Base-by-base conservation (phyloP, 2,329 filamentous ascomycete genomes). In the Penicillium sp. region DNA sequence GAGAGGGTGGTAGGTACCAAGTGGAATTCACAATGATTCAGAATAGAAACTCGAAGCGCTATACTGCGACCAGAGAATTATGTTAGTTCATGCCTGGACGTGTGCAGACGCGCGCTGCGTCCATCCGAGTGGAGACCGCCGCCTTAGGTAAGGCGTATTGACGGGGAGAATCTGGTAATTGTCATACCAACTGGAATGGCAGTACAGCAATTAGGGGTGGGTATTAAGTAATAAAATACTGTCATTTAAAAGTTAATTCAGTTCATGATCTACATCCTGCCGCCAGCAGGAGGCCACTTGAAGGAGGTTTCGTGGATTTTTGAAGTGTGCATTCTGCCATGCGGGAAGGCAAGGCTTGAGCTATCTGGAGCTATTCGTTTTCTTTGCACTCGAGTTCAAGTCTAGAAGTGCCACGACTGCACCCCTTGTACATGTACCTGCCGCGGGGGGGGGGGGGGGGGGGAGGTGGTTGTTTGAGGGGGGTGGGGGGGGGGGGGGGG, bases 51-150 rank as follows among this genome's bases (percentile, higher is more conserved):
- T 17, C 37, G 22, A 34, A 55, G 15, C n/a, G 42, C 42, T 25
- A 55, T n/a, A n/a, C 38, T 45, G 42, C n/a, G 37, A 37, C 31
- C 14, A 39, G 20, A 12, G 25, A 50, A n/a, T 7, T 45, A 35
- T n/a, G 28, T 39, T 41, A 54, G 43, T 57, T 54, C 58, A 65
- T 65, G 63, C 58, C 63, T 65, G 58, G 60, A 65, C 58, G 61
- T 60, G 63, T 61, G 58, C 55, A 58, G 62, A 62, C 60, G 55
- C 60, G 61, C 61, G 61, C 58, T 61, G 61, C 55, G 58, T 58
- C 56, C 55, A 50, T 58, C 58, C 48, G 53, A 56, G 53, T 55
- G 58, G 61, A 49, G 28, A 45, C 41, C 17, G 43, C 51, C 45
- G 61, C 57, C 55, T 63, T 63, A 63, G 41, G 61, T 63, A 63